Evolutionary conservation across 306 rosid genomes (phyloP).

Genomic region (Lablab purpureus): DNA sequence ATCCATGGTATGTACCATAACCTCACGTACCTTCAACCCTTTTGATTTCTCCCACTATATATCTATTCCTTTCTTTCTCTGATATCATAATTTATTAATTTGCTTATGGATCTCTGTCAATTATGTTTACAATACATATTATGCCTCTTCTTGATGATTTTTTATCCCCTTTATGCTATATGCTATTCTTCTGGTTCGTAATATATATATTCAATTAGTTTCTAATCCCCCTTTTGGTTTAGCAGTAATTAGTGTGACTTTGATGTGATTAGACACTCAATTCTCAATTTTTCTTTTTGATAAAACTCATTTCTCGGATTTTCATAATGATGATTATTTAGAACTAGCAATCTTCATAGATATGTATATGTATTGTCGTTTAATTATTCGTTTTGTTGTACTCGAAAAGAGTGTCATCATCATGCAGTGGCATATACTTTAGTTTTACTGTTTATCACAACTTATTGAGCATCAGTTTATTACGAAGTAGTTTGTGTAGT

Average conservation of each 20-base stretch:
- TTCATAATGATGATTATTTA: not conserved
- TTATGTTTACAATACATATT: not conserved
- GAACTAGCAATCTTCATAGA: not conserved
- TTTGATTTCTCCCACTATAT: not conserved
- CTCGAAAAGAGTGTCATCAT: constrained; percentile 10
- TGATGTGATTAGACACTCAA: not conserved
- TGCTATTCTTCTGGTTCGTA: not conserved
- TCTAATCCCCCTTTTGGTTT: not conserved
- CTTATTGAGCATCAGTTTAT: not conserved
- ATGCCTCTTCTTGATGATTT: not conserved
- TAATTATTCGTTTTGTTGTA: not conserved
- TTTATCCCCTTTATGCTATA: not conserved
- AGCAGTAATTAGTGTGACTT: not conserved
- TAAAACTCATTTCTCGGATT: no score
- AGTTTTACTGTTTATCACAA: not conserved
- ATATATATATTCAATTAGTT: not conserved
- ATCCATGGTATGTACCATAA: constrained; percentile 61
- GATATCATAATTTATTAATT: not conserved
- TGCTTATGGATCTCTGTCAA: constrained; percentile 5
- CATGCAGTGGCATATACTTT: constrained; percentile 12
- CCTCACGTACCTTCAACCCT: not conserved
- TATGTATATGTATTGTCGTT: not conserved
- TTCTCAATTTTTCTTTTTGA: not conserved
- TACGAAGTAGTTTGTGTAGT: not conserved
- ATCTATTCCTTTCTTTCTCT: not conserved